phyloP scores from a whole-genome alignment of 139 green algal genomes.

The Yamagishiella unicocca region DNA sequence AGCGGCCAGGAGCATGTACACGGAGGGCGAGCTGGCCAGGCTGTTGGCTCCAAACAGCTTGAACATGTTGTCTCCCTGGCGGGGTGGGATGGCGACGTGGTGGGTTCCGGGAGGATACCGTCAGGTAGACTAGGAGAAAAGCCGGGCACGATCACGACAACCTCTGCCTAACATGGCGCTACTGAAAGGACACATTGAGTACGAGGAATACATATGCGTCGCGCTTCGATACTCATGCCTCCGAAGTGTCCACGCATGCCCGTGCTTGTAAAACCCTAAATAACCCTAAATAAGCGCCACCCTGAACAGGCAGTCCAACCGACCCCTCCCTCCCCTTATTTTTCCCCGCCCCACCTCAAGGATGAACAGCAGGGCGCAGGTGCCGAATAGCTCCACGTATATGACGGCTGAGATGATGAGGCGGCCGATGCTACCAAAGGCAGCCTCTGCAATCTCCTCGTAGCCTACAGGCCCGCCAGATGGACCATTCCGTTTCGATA shows the following conservation, averaged over 20 bases:
- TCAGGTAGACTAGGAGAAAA: no score
- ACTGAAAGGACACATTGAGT: no score
- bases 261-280: no score
- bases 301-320: no score
- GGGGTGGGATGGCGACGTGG: not conserved
- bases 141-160: no score
- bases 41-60: conserved; percentile 57
- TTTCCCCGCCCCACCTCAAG: conserved; percentile 62
- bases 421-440: conserved; percentile 72
- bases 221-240: no score
- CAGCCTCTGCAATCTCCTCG: conserved; percentile 74
- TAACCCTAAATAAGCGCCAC: no score
- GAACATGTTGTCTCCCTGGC: conserved; percentile 65
- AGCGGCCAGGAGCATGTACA: conserved; percentile 62
- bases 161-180: no score
- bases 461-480: conserved; percentile 58
- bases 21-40: conserved; percentile 30
- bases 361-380: conserved; percentile 81
- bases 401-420: conserved; percentile 74
- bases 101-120: not conserved
- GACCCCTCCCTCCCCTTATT: no score
- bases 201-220: no score
- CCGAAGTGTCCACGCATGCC: no score
- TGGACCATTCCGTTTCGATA: conserved; percentile 39
- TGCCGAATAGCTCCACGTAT: conserved; percentile 86